Conservation (phyloP, 169 alveolate genomes). For the Plasmodium blacklocki region DNA sequence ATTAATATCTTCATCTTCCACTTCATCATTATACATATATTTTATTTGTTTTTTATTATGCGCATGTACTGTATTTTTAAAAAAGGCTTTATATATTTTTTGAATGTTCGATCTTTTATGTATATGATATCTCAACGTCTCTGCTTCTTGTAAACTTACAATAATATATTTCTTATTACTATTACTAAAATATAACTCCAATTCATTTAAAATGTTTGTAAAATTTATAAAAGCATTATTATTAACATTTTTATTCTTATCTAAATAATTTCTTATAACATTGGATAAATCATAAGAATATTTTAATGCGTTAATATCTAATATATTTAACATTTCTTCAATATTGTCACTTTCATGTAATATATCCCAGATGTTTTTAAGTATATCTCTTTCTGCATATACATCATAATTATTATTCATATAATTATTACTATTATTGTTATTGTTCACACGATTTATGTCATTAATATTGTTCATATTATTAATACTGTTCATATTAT, state of each 20-base stretch:
- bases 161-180: constrained; percentile 68
- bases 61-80: not conserved
- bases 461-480: too few species aligned
- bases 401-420: constrained; percentile 58
- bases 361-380: constrained; percentile 63
- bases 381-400: constrained; percentile 62
- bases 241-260: constrained; percentile 19
- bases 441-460: not conserved
- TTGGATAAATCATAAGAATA: constrained; percentile 66
- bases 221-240: constrained; percentile 16
- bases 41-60: not conserved
- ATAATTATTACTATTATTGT: not conserved
- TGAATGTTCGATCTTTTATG: constrained; percentile 35
- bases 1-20: too few species aligned
- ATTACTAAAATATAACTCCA: constrained; percentile 70
- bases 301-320: constrained; percentile 67
- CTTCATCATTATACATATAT: not conserved
- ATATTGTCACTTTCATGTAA: constrained; percentile 31
- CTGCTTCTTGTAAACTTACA: constrained; percentile 75
- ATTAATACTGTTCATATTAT: not conserved
- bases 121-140: constrained; percentile 68
- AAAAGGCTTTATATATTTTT: constrained; percentile 4
- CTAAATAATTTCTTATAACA: constrained; percentile 37
- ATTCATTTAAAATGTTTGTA: constrained; percentile 19
- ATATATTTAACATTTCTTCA: constrained; percentile 53